Percentiles rank a stretch among this genome's conserved stretches.
Evolutionary conservation across 768 basidiomycete genomes (phyloP).

Genomic region (Pholiota microspora): DNA sequence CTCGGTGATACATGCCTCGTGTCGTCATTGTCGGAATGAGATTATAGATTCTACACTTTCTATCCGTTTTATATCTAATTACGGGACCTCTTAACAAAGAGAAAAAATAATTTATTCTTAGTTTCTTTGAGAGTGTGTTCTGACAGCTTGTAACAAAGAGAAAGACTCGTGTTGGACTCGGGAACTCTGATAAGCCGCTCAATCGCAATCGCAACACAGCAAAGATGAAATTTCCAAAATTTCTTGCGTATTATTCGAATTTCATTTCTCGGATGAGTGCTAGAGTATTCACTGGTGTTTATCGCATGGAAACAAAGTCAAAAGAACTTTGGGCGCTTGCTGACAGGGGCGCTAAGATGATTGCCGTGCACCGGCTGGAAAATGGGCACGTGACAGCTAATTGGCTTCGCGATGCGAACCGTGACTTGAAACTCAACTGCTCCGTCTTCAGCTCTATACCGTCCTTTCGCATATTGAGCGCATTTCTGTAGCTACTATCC

Average conservation of each 20-base stretch:
- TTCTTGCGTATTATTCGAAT: no score
- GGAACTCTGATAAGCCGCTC: no score
- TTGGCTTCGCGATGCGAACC: conserved; percentile 26
- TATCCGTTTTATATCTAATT: neutral
- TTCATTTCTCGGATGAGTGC: no score
- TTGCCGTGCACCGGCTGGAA: neutral
- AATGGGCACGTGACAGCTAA: conserved; percentile 28
- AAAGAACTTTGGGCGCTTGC: neutral
- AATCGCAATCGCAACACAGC: no score
- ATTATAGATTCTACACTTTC: no score
- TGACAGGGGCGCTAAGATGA: neutral
- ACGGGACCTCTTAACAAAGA: neutral
- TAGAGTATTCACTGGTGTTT: no score
- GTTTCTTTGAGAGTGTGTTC: no score
- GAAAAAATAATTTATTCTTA: neutral
- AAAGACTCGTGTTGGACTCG: no score
- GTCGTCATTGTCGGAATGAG: no score
- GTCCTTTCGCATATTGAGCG: neutral
- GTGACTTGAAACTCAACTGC: conserved; percentile 19
- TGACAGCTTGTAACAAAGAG: no score
- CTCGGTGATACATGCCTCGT: no score
- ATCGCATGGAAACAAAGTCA: neutral
- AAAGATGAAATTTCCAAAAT: no score
- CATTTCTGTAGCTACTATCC: neutral
- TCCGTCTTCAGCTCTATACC: conserved; percentile 3